Evolutionary conservation across 805 yeast genomes (phyloP).

Genomic region (Yamadazyma endophytica): DNA sequence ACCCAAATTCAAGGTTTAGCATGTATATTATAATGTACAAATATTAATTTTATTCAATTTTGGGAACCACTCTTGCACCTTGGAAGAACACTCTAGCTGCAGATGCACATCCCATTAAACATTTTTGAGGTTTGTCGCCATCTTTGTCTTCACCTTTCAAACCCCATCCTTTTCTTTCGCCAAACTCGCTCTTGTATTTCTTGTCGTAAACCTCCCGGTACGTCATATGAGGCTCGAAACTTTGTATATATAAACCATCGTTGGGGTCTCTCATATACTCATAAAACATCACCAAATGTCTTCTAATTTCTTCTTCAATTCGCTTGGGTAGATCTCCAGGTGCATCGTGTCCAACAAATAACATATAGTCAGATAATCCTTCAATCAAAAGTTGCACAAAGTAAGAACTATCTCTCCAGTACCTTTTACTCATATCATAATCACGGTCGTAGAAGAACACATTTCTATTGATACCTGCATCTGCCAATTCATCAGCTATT

Average conservation of each 20-base stretch:
- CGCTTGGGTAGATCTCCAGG: conserved; percentile 31
- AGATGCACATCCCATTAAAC: conserved; percentile 59
- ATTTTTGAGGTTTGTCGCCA: conserved; percentile 43
- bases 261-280: conserved; percentile 52
- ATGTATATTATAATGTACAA: not conserved
- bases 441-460: conserved; percentile 62
- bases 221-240: conserved; percentile 54
- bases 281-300: conserved; percentile 55
- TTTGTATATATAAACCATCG: conserved; percentile 58
- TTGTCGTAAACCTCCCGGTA: conserved; percentile 45
- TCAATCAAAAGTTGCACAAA: conserved; percentile 62
- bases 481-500: conserved; percentile 46
- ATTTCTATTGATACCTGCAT: conserved; percentile 55
- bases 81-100: conserved; percentile 71
- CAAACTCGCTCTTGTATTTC: conserved; percentile 49
- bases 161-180: conserved; percentile 48
- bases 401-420: conserved; percentile 62
- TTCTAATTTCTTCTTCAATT: conserved; percentile 41
- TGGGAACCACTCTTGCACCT: conserved; percentile 51
- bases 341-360: conserved; percentile 42
- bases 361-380: conserved; percentile 62
- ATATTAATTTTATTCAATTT: conserved; percentile 1
- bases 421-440: conserved; percentile 49
- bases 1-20: conserved; percentile 48
- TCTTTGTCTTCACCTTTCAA: conserved; percentile 51